Percentiles rank a stretch among this genome's conserved stretches.
Conservation (phyloP, 352 stramenopile species). For the Globisporangium paddicum region DNA sequence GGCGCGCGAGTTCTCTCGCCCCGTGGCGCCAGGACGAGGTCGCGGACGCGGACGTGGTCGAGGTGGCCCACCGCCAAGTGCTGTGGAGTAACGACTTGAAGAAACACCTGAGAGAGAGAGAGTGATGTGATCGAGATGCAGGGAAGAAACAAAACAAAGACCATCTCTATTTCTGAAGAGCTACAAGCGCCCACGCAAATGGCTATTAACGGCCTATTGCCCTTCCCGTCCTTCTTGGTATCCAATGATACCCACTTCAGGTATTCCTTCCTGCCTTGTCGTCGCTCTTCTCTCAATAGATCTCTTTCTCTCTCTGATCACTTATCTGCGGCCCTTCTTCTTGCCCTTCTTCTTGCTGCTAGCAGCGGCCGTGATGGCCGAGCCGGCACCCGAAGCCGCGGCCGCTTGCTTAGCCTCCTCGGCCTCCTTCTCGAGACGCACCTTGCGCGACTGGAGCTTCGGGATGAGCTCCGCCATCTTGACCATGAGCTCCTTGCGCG, state of each 20-base stretch:
- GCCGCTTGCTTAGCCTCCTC: constrained; percentile 47
- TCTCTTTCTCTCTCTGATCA: neutral
- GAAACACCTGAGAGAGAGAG: neutral
- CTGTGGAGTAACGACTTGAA: constrained; percentile 1
- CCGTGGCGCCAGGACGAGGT: constrained; percentile 50
- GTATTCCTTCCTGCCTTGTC: neutral
- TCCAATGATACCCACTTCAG: neutral
- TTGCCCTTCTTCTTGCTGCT: constrained; percentile 84
- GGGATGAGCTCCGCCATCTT: constrained; percentile 87
- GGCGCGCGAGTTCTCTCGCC: constrained; percentile 68
- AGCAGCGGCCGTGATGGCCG: constrained; percentile 18
- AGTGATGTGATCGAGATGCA: neutral
- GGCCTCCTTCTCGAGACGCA: constrained; percentile 66
- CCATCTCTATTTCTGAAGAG: neutral
- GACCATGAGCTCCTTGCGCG: constrained; percentile 49
- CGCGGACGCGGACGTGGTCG: constrained; percentile 56
- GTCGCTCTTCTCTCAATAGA: neutral
- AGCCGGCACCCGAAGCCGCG: constrained; percentile 22
- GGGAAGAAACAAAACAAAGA: neutral
- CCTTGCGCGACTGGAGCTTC: constrained; percentile 77
- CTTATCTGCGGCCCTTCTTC: constrained; percentile 87
- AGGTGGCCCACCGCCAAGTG: constrained; percentile 15
- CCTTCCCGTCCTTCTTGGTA: neutral
- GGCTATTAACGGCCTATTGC: neutral
- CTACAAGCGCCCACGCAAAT: neutral